Evolutionary conservation across 495 filamentous ascomycete genomes (phyloP).

Genomic region (Podospora fimiseda): DNA sequence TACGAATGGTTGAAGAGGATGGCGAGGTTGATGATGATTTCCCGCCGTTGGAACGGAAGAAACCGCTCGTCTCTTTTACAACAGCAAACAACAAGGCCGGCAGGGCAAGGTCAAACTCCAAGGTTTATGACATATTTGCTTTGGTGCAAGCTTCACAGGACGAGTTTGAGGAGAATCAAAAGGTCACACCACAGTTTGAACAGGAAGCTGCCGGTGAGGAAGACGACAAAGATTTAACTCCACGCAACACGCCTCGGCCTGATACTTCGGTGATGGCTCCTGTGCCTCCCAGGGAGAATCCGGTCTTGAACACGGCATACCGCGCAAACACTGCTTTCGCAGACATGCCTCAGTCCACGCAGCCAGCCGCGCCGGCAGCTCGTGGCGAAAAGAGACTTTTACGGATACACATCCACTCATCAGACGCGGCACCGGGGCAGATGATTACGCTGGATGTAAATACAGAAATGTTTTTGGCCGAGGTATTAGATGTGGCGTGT

Average conservation of each 20-base stretch:
- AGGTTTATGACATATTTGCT: conserved; percentile 89
- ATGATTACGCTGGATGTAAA: conserved; percentile 76
- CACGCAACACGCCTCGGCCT: conserved; percentile 40
- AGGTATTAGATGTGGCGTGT: conserved; percentile 86
- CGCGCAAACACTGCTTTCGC: conserved; percentile 54
- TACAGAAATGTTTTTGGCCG: conserved; percentile 89
- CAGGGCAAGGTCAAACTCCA: conserved; percentile 67
- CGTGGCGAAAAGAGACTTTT: conserved; percentile 77
- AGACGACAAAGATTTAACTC: conserved; percentile 33
- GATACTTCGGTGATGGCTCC: conserved; percentile 25
- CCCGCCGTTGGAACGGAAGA: conserved; percentile 71
- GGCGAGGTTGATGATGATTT: conserved; percentile 97
- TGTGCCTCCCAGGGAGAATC: conserved; percentile 45
- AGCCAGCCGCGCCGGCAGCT: conserved; percentile 52
- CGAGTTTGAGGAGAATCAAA: conserved; percentile 73
- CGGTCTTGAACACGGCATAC: conserved; percentile 52
- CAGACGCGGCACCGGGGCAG: conserved; percentile 54
- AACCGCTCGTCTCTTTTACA: conserved; percentile 76
- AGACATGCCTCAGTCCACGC: conserved; percentile 57
- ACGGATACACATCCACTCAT: conserved; percentile 68
- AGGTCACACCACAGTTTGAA: conserved; percentile 63
- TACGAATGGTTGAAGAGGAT: conserved; percentile 82
- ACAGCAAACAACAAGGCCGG: conserved; percentile 75
- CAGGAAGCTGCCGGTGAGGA: conserved; percentile 46
- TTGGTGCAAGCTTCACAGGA: conserved; percentile 72